Percentiles rank a stretch among this genome's conserved stretches.
These are phyloP conservation scores for Quercus dentata DNA, from an alignment of 306 rosid species.

Conservation along the genomic window DNA sequence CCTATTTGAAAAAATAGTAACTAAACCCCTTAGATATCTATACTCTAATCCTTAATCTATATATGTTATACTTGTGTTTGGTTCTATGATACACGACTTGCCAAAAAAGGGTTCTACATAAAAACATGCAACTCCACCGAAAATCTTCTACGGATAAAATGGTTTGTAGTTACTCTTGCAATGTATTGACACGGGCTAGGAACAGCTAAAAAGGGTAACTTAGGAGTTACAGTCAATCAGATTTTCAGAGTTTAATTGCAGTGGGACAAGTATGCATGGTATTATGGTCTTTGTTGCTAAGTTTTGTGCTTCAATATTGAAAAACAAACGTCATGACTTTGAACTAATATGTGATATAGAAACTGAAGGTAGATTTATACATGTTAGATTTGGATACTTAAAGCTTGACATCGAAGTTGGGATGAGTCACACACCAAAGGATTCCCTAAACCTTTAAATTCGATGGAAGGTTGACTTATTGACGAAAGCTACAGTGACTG, in stretches of 20 bases:
- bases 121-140: neutral
- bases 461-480: neutral
- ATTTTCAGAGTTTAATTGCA: neutral
- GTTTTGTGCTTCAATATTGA: neutral
- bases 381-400: neutral
- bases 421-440: too few relatives aligned
- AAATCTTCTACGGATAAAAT: neutral
- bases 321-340: neutral
- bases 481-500: neutral
- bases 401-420: too few relatives aligned
- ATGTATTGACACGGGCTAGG: neutral
- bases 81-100: neutral
- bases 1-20: too few relatives aligned
- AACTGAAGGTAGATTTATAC: neutral
- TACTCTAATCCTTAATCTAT: neutral
- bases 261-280: neutral
- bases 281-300: neutral
- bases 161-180: neutral
- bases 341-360: neutral
- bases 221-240: neutral
- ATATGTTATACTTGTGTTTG: neutral
- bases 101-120: neutral
- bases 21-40: neutral
- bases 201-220: neutral
- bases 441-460: too few relatives aligned